Base-by-base conservation (phyloP, 1,284 basidiomycete species). In the Fomitopsis schrenkii region DNA sequence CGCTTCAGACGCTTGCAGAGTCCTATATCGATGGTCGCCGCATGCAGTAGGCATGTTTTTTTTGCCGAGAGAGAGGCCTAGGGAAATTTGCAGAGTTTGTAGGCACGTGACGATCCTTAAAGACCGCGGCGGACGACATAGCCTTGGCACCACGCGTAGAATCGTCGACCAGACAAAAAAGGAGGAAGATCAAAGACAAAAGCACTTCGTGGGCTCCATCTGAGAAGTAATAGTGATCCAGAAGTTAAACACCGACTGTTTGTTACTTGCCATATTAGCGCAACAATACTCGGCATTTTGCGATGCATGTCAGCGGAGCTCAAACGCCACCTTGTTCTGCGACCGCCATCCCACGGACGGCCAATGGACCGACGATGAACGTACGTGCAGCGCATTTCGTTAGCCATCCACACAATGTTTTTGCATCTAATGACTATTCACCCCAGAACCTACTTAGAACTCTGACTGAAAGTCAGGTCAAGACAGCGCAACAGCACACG, bases 371-470 rank as follows among this genome's bases (percentile, higher is more conserved):
- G 67, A 70, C 64, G 60, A 80, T 80, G 79, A 80, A 80, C 70
- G 79, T 80, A 68, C 64, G 79, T 73, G 58, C 59, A 57, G 60
- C 66, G 69, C 63, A 15, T 41, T 28, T 33, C 58, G 62, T 63
- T 63, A 66, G 67, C 71, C 72, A 73, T 70, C 72, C 69, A 68
- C 61, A 62, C 60, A 36, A 62, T 56, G 59, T 68, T 53, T 33
- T 61, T 59, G 59, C 52, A 60, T 58, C 68, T 70, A 42, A 73
- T 63, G 30, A 58, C 53, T 57, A 33, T 35, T 54, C 42, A 12
- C 35, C 59, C n/a, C 64, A 88, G 90, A 90, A 93, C 74, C 86
- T 93, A 72, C 81, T 93, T 61, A 82, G 87, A 76, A 89, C 90
- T 60, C 80, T 93, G 73, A 86, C 87, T 38, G 83, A 85, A 72